A percentile compares a stretch with the other conserved stretches of the same genome.
Evolutionary conservation across 164 flowering plant species (phyloP).

Genomic region (Umbilicus rupestris): DNA sequence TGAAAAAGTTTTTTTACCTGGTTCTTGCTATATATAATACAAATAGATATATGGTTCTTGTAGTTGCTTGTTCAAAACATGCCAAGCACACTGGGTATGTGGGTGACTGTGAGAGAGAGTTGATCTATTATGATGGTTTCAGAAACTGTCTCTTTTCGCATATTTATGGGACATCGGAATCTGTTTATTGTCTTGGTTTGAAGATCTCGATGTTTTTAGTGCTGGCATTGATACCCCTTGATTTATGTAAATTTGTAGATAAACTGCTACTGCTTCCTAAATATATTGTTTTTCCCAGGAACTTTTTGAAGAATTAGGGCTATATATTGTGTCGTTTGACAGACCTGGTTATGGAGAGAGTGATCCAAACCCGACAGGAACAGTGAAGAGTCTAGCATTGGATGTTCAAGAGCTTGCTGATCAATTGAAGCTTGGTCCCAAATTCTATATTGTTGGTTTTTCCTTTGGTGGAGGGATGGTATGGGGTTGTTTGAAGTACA

Average conservation of each 20-base stretch:
- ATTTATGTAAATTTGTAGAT: not conserved
- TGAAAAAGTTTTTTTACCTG: not conserved
- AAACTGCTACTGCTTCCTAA: not conserved
- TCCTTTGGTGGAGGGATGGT: constrained; percentile 22
- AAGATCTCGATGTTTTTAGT: too few relatives aligned
- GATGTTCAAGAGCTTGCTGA: constrained; percentile 21
- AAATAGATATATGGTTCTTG: not conserved
- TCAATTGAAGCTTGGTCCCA: constrained; percentile 17
- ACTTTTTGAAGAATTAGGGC: constrained; percentile 12
- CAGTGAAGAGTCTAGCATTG: constrained; percentile 14
- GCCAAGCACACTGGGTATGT: too few relatives aligned
- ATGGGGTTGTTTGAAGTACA: constrained; percentile 31
- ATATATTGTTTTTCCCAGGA: constrained; percentile 8
- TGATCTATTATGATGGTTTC: too few relatives aligned
- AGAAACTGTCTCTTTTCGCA: too few relatives aligned
- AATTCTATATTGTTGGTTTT: constrained; percentile 16
- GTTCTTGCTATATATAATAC: not conserved
- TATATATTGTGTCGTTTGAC: constrained; percentile 16
- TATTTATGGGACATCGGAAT: too few relatives aligned
- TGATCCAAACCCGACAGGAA: constrained; percentile 18
- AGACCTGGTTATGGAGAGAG: constrained; percentile 26
- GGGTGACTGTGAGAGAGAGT: too few relatives aligned
- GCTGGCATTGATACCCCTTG: not conserved
- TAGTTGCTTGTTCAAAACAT: not conserved
- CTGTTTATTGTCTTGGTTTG: too few relatives aligned